phyloP scores from a whole-genome alignment of 2,329 filamentous ascomycete genomes.

The Didymella sp. region DNA sequence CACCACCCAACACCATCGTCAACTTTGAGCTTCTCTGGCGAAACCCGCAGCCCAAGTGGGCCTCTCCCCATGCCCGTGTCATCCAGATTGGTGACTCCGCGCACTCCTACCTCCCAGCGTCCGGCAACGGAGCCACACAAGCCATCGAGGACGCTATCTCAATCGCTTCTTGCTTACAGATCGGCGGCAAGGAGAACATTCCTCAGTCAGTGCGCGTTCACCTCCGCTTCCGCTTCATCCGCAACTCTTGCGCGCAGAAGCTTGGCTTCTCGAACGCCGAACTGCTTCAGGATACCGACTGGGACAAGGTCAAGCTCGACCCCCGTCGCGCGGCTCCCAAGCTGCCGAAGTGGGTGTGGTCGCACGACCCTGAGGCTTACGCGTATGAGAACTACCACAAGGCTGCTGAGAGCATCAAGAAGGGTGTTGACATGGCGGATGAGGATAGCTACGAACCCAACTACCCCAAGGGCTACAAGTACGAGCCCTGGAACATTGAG shows the following conservation, averaged over 20 bases:
- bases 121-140: constrained; percentile 56
- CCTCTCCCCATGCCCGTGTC: constrained; percentile 52
- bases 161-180: constrained; percentile 55
- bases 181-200: constrained; percentile 52
- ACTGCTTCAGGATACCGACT: constrained; percentile 57
- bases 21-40: constrained; percentile 59
- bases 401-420: constrained; percentile 52
- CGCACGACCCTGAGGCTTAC: constrained; percentile 55
- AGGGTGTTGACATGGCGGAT: constrained; percentile 53
- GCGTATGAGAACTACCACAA: constrained; percentile 54
- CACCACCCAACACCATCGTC: constrained; percentile 56
- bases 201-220: constrained; percentile 51
- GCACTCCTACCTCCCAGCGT: constrained; percentile 56
- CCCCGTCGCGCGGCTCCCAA: constrained; percentile 54
- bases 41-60: constrained; percentile 56
- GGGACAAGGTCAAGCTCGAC: constrained; percentile 57
- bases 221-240: constrained; percentile 55
- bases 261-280: constrained; percentile 57
- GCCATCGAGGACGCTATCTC: constrained; percentile 58
- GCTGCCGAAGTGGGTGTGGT: constrained; percentile 57
- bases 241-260: constrained; percentile 58
- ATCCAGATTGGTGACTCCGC: constrained; percentile 56
- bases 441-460: constrained; percentile 53
- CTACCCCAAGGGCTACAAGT: constrained; percentile 53
- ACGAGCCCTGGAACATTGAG: constrained; percentile 53